Base-by-base conservation (phyloP, 1,139 yeast species). In the Nakaseomyces nivariensis region DNA sequence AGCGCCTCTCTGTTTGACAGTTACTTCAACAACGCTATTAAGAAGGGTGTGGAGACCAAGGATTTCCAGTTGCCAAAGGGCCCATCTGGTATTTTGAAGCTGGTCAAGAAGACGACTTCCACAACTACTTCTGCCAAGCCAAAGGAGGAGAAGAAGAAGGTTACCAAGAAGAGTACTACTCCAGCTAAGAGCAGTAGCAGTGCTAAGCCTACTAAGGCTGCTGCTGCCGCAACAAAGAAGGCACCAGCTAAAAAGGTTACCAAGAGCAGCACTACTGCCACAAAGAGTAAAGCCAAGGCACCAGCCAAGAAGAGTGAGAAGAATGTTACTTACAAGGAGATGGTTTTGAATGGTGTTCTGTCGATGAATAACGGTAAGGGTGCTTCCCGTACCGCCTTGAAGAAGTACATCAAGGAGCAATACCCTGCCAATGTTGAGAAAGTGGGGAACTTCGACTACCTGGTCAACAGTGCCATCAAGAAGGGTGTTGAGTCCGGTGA, bases 51-150 rank as follows among this genome's bases (percentile, higher is more conserved):
- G 53, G 81, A 78, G 52, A 67, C 78, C 32, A 95, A 87, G 47
- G 85, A 79, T 50, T 86, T 89, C 61, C 69, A 78, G 48, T 95
- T 85, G 69, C 96, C 96, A 66, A 88, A 86, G 73, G 96, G 96
- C 51, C 68, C 74, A 36, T 67, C 75, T 7, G 75, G 75, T 48
- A 67, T 74, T 47, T 57, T 72, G 46, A 71, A 70, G 53, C 54
- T 71, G 46, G 55, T 51, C 13, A 60, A 56, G 47, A 50, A 54
- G 46, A 45, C 54, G 27, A 76, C 77, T n/a, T n/a, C n/a, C 8
- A 74, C 52, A 37, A 43, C 37, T 38, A 46, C 49, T 33, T 51
- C 38, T 47, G 49, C 49, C 37, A 74, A 73, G 59, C 34, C 10
- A 29, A 9, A 7, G 31, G 31, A 37, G 41, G 54, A 40, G 52